Evolutionary conservation across 495 filamentous ascomycete genomes (phyloP), one percentile per base, ranked within the genome.

Genomic region (Viridothelium virens): DNA sequence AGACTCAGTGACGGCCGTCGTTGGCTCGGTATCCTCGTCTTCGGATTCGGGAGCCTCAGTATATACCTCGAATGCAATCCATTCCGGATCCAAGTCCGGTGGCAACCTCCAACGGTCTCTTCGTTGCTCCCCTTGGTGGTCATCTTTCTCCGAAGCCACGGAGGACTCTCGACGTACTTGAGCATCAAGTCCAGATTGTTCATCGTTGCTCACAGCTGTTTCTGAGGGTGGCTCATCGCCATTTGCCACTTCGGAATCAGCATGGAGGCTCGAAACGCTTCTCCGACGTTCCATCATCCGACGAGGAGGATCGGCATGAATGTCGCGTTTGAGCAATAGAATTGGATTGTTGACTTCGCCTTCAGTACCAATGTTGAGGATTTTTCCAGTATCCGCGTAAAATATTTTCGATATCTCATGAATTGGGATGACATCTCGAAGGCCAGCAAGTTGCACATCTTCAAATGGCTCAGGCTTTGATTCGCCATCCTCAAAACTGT

Each of bases 401-500:
- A 99, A 97, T 34, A 99, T 94, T 70, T 95, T 97, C 33, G 91
- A 90, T 10, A 97, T 85, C 71, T 97, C 87, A 73, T 95, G 87
- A 39, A 99, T 87, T 0, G 95, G 94, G 5, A 99, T 80, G 37
- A 86, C 81, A 70, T 96, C 90, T 38, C 91, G 81, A 25, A 97
- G 86, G 4, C 95, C 95, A 33, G 94, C 92, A 36, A 77, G 73
- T 7, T 76, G 64, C 31, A 97, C 79, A 38, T 87, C 91, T 68
- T 91, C 90, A 69, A 85, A 96, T 0, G 75, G 78, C 6, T 81
- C 78, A 31, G 90, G 87, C 66, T 83, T 82, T 5, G 78, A 71
- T 36, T 85, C 81, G 38, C 74, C 75, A 0, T 90, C 88, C 36
- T 96, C 92, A 59, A 88, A 85, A 2, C 87, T 87, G 72, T 97